Conservation (phyloP, 257 asterid genomes). For the Fraxinus quadrangulata region DNA sequence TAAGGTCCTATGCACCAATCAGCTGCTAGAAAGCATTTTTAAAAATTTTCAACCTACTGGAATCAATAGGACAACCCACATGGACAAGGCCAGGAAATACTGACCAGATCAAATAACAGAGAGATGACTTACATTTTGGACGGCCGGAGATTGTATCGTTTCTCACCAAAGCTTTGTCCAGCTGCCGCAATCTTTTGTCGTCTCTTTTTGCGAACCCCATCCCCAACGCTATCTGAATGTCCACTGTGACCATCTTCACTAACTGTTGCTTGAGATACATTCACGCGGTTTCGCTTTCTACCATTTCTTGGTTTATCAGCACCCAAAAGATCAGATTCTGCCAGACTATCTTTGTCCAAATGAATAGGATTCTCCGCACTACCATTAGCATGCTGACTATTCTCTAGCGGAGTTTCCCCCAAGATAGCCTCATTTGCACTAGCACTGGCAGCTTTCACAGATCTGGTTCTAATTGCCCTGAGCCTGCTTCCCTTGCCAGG, state of each 20-base stretch:
- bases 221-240: conserved; percentile 61
- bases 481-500: conserved; percentile 43
- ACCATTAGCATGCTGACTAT: conserved; percentile 45
- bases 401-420: conserved; percentile 20
- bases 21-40: not conserved
- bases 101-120: conserved; percentile 7
- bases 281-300: conserved; percentile 61
- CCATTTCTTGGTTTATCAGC: conserved; percentile 40
- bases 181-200: conserved; percentile 55
- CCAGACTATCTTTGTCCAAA: conserved; percentile 55
- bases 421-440: conserved; percentile 31
- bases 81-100: not conserved
- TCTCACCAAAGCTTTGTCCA: conserved; percentile 55
- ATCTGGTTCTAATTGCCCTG: conserved; percentile 39
- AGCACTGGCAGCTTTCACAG: conserved; percentile 39
- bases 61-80: not conserved
- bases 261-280: conserved; percentile 51
- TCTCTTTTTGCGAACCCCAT: conserved; percentile 66
- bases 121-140: conserved; percentile 53
- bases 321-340: conserved; percentile 49
- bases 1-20: not conserved
- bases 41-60: conserved; percentile 8
- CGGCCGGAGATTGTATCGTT: conserved; percentile 85
- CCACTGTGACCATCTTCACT: conserved; percentile 62
- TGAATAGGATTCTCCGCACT: conserved; percentile 45